Percentiles rank a stretch among this genome's conserved stretches.
phyloP scores from a whole-genome alignment of 495 filamentous ascomycete genomes.

The Neurospora sp. region DNA sequence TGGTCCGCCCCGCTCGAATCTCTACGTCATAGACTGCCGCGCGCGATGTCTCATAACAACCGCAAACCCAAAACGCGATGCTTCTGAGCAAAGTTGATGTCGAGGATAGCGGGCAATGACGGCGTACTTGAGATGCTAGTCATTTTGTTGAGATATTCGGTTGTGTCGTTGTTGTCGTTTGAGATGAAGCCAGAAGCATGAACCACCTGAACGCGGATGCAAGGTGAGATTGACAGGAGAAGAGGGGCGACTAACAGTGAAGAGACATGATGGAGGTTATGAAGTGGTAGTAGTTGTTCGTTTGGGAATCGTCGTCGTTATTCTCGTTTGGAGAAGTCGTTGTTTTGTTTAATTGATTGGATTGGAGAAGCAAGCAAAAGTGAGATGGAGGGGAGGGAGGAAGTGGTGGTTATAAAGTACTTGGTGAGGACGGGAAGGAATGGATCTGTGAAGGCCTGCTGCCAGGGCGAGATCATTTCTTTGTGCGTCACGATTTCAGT shows the following conservation, averaged over 20 bases:
- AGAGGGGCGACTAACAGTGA: constrained; percentile 36
- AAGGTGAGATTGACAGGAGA: background rate
- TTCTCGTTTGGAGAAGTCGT: background rate
- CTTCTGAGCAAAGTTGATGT: background rate
- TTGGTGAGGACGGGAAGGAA: background rate
- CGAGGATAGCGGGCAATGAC: background rate
- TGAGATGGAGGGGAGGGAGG: constrained; percentile 1
- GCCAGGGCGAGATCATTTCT: constrained; percentile 2
- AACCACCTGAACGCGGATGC: background rate
- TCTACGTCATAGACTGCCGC: background rate
- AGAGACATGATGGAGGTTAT: constrained; percentile 42
- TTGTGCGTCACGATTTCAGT: constrained; percentile 22
- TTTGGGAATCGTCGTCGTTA: constrained; percentile 1
- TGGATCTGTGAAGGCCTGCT: background rate
- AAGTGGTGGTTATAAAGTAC: constrained; percentile 10
- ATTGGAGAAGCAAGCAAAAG: constrained; percentile 3
- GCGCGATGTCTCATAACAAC: background rate
- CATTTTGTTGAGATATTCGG: background rate
- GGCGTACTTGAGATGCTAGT: background rate
- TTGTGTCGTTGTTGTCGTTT: background rate
- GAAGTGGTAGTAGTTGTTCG: background rate
- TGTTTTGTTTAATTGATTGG: constrained; percentile 1
- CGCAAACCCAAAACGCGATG: background rate
- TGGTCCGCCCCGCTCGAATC: background rate
- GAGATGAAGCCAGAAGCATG: background rate